Percentiles rank a stretch among this genome's conserved stretches.
Evolutionary conservation across 2,329 filamentous ascomycete species (phyloP).

Genomic region (Colletotrichum sp.): DNA sequence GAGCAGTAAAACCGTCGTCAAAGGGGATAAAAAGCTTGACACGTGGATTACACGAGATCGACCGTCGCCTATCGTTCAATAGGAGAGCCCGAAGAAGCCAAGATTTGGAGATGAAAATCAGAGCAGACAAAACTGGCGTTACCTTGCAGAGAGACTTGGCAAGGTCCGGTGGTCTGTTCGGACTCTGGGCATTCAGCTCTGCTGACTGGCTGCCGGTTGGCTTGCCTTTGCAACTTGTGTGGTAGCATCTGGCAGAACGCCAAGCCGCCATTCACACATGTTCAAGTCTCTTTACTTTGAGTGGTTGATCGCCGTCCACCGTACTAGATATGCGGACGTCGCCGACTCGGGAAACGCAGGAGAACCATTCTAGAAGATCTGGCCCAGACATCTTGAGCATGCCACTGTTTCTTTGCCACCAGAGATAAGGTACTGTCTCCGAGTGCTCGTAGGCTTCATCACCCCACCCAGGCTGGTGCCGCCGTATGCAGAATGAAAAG

Average conservation of each 20-base stretch:
- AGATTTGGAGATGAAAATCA: not conserved
- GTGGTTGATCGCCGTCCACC: not conserved
- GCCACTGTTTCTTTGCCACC: not conserved
- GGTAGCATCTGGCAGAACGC: not conserved
- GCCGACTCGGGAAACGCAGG: not conserved
- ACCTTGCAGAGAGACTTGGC: not conserved
- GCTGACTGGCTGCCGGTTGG: not conserved
- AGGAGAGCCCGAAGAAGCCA: not conserved
- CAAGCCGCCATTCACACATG: not conserved
- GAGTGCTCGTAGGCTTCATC: not conserved
- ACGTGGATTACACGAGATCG: not conserved
- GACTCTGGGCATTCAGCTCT: not conserved
- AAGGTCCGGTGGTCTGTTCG: not conserved
- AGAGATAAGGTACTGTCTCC: not conserved
- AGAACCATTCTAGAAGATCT: slow-evolving; percentile 17
- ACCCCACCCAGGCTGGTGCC: not conserved
- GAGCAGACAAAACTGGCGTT: not conserved
- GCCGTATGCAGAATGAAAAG: not conserved
- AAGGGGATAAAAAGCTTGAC: not conserved
- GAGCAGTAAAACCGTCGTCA: not conserved
- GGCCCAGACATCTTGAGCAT: not conserved
- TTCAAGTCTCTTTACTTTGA: not conserved
- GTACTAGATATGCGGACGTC: slow-evolving; percentile 1
- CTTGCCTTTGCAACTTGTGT: not conserved
- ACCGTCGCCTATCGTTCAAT: not conserved